Evolutionary conservation across 768 basidiomycete species (phyloP).

Genomic region (Russula olivacea): DNA sequence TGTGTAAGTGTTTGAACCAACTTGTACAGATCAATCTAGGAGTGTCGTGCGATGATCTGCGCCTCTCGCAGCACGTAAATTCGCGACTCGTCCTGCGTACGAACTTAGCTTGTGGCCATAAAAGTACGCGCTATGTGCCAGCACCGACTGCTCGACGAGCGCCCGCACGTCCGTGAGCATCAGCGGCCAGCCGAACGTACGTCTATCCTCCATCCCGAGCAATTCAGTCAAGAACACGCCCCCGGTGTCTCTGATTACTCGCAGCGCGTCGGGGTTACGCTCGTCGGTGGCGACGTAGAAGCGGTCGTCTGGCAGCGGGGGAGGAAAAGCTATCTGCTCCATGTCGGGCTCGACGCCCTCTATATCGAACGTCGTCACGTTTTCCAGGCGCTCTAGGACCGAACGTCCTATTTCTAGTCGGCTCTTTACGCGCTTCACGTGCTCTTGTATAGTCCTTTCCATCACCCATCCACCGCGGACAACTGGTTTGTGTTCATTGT

Average conservation of each 20-base stretch:
- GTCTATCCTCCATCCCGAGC: slow-evolving; percentile 38
- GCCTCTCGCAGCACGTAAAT: slow-evolving; percentile 35
- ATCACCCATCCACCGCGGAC: slow-evolving; percentile 34
- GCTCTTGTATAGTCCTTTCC: slow-evolving; percentile 33
- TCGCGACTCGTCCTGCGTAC: slow-evolving; percentile 36
- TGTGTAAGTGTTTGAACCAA: no score
- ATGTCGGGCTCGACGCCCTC: slow-evolving; percentile 5
- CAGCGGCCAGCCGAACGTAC: slow-evolving; percentile 38
- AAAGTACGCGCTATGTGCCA: slow-evolving; percentile 35
- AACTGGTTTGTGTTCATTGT: slow-evolving; percentile 23
- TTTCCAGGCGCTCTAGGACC: slow-evolving; percentile 25
- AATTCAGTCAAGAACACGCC: slow-evolving; percentile 40
- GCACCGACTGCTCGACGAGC: slow-evolving; percentile 38
- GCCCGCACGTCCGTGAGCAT: slow-evolving; percentile 41
- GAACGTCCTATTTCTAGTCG: slow-evolving; percentile 29
- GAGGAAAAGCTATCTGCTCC: neutral
- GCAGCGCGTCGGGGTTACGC: slow-evolving; percentile 32
- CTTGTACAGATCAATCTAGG: slow-evolving; percentile 19
- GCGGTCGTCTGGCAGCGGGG: slow-evolving; percentile 14
- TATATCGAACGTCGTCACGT: slow-evolving; percentile 14
- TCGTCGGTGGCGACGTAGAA: slow-evolving; percentile 40
- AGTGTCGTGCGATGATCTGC: slow-evolving; percentile 33
- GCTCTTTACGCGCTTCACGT: slow-evolving; percentile 33
- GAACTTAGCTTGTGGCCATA: slow-evolving; percentile 36
- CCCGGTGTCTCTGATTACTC: slow-evolving; percentile 34